Evolutionary conservation across 1,139 yeast genomes (phyloP).

Genomic region (Scheffersomyces quercinus): DNA sequence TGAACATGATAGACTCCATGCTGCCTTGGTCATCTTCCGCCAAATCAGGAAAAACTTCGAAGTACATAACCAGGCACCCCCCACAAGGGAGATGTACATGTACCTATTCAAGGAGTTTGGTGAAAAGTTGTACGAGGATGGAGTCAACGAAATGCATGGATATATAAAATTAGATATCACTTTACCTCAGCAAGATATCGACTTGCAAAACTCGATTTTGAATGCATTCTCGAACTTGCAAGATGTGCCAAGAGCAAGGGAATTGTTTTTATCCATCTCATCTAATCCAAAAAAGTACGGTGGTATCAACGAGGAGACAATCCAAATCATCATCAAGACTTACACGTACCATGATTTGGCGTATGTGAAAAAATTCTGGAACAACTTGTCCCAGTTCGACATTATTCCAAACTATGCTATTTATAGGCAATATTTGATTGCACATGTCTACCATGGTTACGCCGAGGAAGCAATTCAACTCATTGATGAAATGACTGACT

Average conservation of each 20-base stretch:
- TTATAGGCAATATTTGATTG: slow-evolving; percentile 64
- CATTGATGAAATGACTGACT: slow-evolving; percentile 50
- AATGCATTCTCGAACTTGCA: slow-evolving; percentile 67
- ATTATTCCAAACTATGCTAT: slow-evolving; percentile 58
- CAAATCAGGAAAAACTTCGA: slow-evolving; percentile 59
- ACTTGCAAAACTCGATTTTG: slow-evolving; percentile 61
- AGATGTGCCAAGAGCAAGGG: slow-evolving; percentile 60
- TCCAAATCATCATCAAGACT: slow-evolving; percentile 71
- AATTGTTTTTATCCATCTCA: slow-evolving; percentile 59
- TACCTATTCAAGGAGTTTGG: slow-evolving; percentile 67
- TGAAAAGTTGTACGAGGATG: slow-evolving; percentile 59
- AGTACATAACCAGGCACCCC: slow-evolving; percentile 46
- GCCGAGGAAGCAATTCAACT: slow-evolving; percentile 59
- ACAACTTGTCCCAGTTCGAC: slow-evolving; percentile 54
- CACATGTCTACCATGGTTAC: slow-evolving; percentile 71
- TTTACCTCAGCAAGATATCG: slow-evolving; percentile 56
- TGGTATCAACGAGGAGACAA: slow-evolving; percentile 68
- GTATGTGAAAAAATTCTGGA: slow-evolving; percentile 67
- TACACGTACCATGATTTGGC: slow-evolving; percentile 59
- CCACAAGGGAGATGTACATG: slow-evolving; percentile 68
- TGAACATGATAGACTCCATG: slow-evolving; percentile 57
- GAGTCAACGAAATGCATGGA: slow-evolving; percentile 66
- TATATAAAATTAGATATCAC: slow-evolving; percentile 65
- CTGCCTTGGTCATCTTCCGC: slow-evolving; percentile 65
- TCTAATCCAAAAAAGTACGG: slow-evolving; percentile 49